Base-by-base conservation (phyloP, 2,329 filamentous ascomycete species). In the Fusarium sp. region DNA sequence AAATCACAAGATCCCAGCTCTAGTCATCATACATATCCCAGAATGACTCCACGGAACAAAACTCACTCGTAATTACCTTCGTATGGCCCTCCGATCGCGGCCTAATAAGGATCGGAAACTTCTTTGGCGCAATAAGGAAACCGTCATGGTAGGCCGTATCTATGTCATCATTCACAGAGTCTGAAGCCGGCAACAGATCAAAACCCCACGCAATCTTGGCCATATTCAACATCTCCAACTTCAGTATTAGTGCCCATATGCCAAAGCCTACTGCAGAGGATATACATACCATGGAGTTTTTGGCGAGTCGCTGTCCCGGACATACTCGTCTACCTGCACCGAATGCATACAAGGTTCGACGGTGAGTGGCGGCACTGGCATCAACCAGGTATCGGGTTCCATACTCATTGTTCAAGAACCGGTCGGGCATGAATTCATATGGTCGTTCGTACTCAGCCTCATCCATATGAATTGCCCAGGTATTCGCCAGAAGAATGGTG, bases 401-500 rank as follows among this genome's bases (percentile, higher is more conserved):
- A 38, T 62, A 62, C 10, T 62, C 39, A 12, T 62, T 62, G n/a
- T 38, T 30, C 48, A 45, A 5, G 24, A 62, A 62, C 11, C 58
- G 48, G 24, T 62, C 58, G 13, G 58, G 58, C 39, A 54, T 62
- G 7, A 62, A 62, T 1, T 54, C 39, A 8, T 44, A n/a, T 8
- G 58, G 58, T 4, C 6, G 44, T 38, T 54, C 48, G 6, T 62
- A 62, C 24, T 62, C 58, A 10, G 18, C 30, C 24, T 62, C 47
- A 24, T 62, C 58, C 10, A 54, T 62, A 18, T 62, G 58, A 7
- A 62, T 62, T 3, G 58, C 58, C 58, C 58, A 87, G 39, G 77
- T 70, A 59, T 82, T 82, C 28, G 77, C 72, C 8, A 82, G 56
- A 1, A 89, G 79, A 0, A 82, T 84, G 0, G 87, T 87, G 1